Evolutionary conservation across 768 basidiomycete genomes (phyloP).

Genomic region (Xerocomus spinulosus): DNA sequence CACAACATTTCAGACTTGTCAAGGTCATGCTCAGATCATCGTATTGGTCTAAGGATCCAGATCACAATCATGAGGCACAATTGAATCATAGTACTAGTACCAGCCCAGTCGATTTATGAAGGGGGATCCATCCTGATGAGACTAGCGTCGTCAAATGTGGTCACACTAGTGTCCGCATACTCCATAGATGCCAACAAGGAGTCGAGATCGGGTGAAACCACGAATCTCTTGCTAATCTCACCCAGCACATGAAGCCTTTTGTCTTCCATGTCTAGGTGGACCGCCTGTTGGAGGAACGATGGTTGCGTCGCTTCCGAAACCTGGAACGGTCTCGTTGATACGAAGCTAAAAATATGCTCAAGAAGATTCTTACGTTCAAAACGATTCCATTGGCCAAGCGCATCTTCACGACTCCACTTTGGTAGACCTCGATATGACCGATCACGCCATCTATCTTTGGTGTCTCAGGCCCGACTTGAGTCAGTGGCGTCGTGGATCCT

Average conservation of each 20-base stretch:
- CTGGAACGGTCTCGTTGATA: slow-evolving; percentile 35
- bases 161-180: slow-evolving; percentile 36
- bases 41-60: slow-evolving; percentile 1
- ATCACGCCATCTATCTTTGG: slow-evolving; percentile 67
- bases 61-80: too few relatives aligned
- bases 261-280: slow-evolving; percentile 57
- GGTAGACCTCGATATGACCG: slow-evolving; percentile 81
- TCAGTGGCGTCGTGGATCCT: slow-evolving; percentile 19
- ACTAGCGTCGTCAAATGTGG: slow-evolving; percentile 39
- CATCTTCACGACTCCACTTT: slow-evolving; percentile 83
- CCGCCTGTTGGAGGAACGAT: slow-evolving; percentile 85
- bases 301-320: slow-evolving; percentile 79
- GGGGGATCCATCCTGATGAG: slow-evolving; percentile 57
- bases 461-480: slow-evolving; percentile 16
- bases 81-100: too few relatives aligned
- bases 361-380: slow-evolving; percentile 56
- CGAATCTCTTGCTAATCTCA: slow-evolving; percentile 81
- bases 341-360: not conserved
- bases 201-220: slow-evolving; percentile 81
- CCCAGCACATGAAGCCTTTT: slow-evolving; percentile 71
- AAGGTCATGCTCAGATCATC: too few relatives aligned
- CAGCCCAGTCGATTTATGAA: too few relatives aligned
- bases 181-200: slow-evolving; percentile 65
- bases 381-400: slow-evolving; percentile 76
- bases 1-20: too few relatives aligned